phyloP scores from a whole-genome alignment of 495 filamentous ascomycete genomes.

The Pyrenula massariospora region DNA sequence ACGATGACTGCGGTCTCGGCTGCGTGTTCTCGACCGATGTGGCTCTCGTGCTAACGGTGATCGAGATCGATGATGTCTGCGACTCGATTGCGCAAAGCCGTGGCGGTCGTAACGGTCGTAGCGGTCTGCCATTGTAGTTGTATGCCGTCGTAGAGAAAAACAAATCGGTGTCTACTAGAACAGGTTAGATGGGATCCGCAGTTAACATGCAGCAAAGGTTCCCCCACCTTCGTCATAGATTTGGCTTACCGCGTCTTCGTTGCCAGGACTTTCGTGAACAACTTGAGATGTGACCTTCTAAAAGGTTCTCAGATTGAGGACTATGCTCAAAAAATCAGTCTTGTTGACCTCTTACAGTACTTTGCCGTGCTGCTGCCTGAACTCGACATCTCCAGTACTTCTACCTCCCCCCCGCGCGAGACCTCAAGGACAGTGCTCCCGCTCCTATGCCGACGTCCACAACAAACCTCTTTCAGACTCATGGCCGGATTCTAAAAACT shows the following conservation, averaged over 20 bases:
- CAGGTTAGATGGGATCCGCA: no score
- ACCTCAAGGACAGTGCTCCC: constrained; percentile 9
- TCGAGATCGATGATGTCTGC: background rate
- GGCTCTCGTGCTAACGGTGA: constrained; percentile 1
- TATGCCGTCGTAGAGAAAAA: no score
- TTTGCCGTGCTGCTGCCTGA: background rate
- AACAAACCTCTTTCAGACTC: constrained; percentile 22
- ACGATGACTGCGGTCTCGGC: background rate
- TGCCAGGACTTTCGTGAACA: no score
- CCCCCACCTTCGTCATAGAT: background rate
- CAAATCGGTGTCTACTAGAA: background rate
- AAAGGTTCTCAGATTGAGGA: background rate
- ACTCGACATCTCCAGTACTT: background rate
- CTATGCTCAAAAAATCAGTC: background rate
- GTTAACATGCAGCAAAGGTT: background rate
- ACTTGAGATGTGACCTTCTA: background rate
- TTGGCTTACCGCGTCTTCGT: no score
- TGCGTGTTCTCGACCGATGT: background rate
- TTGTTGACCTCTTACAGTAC: background rate
- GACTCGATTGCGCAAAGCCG: background rate
- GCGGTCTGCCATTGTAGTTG: background rate
- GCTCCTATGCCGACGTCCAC: constrained; percentile 10
- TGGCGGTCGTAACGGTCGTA: background rate
- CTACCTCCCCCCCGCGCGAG: constrained; percentile 4
- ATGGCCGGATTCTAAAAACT: constrained; percentile 19